Evolutionary conservation across 257 asterid species (phyloP).

Genomic region (Salvia miltiorrhiza): DNA sequence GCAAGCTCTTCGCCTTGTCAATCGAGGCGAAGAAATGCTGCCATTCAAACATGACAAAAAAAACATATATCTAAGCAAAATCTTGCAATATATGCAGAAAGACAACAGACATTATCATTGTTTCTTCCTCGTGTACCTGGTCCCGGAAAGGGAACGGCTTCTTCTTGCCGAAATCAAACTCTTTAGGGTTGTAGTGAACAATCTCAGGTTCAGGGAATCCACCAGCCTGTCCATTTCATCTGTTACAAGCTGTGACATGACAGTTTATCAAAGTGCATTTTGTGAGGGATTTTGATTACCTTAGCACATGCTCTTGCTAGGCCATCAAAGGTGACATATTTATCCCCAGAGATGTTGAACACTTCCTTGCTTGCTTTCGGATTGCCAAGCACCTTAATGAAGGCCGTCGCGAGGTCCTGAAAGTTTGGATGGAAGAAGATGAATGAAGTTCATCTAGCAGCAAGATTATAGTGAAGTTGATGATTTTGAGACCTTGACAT

Average conservation of each 20-base stretch:
- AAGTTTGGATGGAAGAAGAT: not conserved
- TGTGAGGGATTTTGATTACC: slow-evolving; percentile 46
- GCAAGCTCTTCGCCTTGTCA: slow-evolving; percentile 84
- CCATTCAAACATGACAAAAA: not conserved
- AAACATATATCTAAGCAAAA: not conserved
- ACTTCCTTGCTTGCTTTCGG: slow-evolving; percentile 87
- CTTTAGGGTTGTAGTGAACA: slow-evolving; percentile 92
- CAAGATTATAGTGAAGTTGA: too few relatives aligned
- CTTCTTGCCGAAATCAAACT: slow-evolving; percentile 96
- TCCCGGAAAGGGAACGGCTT: slow-evolving; percentile 92
- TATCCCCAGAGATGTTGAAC: slow-evolving; percentile 92
- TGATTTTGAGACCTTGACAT: slow-evolving; percentile 52
- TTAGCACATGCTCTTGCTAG: slow-evolving; percentile 94
- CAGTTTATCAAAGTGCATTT: not conserved
- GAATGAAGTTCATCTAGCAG: not conserved
- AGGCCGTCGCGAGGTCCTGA: slow-evolving; percentile 90
- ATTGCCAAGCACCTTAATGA: slow-evolving; percentile 82
- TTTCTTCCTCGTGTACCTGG: slow-evolving; percentile 47
- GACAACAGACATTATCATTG: too few relatives aligned
- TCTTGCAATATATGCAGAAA: not conserved
- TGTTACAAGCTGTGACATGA: not conserved
- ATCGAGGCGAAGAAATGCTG: slow-evolving; percentile 96
- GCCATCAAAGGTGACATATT: slow-evolving; percentile 92
- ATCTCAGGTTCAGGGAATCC: slow-evolving; percentile 99
- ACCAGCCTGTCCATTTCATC: slow-evolving; percentile 58